Evolutionary conservation across 2,329 filamentous ascomycete genomes (phyloP).

Genomic region (Botryotinia convoluta): DNA sequence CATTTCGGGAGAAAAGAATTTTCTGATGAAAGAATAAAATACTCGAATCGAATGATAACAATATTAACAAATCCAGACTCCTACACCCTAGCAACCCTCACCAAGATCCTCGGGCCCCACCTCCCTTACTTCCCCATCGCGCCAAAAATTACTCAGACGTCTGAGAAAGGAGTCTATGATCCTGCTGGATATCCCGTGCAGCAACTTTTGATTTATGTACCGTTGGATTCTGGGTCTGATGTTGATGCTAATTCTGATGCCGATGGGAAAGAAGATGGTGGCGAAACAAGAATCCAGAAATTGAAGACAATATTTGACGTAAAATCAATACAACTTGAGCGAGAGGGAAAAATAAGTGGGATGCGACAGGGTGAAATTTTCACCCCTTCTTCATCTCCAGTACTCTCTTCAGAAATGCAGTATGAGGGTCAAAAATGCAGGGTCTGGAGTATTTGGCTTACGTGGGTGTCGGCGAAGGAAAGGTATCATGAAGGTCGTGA

Average conservation of each 20-base stretch:
- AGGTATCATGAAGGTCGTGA: not conserved
- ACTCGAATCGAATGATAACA: not conserved
- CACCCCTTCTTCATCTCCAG: not conserved
- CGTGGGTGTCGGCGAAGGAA: not conserved
- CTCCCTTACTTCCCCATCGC: not conserved
- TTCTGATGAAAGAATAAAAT: not conserved
- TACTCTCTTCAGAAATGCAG: not conserved
- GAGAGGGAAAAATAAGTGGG: not conserved
- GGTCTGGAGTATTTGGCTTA: not conserved
- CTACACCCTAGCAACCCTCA: not conserved
- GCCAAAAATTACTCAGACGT: not conserved
- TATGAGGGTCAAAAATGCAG: not conserved
- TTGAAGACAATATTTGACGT: not conserved
- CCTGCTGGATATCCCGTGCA: not conserved
- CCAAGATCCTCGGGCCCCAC: not conserved
- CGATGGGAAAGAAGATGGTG: not conserved
- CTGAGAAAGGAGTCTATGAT: not conserved
- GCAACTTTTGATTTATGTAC: not conserved
- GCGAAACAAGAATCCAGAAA: not conserved
- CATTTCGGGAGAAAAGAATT: accelerated
- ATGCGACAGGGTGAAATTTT: not conserved
- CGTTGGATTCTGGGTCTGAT: not conserved
- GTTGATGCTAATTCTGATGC: too few species aligned
- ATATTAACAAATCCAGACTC: not conserved
- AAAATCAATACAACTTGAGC: not conserved